A percentile compares a stretch with the other conserved stretches of the same genome.
Evolutionary conservation across 257 asterid species (phyloP).

Genomic region (Fraxinus cuspidata): DNA sequence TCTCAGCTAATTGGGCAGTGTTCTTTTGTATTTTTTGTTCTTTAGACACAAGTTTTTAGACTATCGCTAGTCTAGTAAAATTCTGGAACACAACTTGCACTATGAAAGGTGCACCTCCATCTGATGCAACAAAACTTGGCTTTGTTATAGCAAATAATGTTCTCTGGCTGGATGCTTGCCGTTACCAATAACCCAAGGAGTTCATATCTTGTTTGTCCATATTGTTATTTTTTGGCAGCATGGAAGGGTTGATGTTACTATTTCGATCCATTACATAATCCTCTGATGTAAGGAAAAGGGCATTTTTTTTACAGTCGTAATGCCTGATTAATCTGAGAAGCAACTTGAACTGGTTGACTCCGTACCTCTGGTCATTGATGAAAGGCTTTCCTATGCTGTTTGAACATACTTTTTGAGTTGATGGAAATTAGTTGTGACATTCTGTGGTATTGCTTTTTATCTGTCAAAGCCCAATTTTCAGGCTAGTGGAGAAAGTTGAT

Average conservation of each 20-base stretch:
- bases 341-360: background rate
- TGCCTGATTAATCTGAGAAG: background rate
- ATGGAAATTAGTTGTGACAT: background rate
- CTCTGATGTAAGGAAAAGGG: background rate
- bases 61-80: background rate
- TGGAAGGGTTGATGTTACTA: background rate
- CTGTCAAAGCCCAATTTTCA: background rate
- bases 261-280: background rate
- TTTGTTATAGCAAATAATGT: background rate
- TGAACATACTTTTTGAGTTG: background rate
- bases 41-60: background rate
- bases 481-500: background rate
- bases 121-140: background rate
- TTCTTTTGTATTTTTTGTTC: background rate
- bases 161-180: background rate
- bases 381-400: background rate
- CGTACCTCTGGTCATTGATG: background rate
- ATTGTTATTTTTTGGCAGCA: background rate
- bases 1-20: background rate
- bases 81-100: background rate
- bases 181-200: background rate
- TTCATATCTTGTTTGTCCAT: background rate
- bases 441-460: background rate
- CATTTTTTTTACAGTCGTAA: background rate
- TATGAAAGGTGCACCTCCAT: background rate